Conservation (phyloP, 345 rosid genomes). For the Gossypium arboreum region DNA sequence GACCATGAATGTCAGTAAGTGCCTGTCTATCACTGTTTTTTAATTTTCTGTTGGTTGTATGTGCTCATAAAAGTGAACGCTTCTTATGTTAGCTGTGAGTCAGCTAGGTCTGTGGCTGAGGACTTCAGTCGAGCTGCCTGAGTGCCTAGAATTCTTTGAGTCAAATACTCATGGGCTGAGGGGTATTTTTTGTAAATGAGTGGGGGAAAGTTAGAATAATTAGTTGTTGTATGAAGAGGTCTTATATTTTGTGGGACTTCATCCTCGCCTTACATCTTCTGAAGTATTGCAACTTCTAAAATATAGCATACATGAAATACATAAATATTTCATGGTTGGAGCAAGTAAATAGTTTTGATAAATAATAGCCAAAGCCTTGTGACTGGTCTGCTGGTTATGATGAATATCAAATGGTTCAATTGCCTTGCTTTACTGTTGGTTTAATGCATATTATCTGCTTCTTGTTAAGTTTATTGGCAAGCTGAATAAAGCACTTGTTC, state of each 20-base stretch:
- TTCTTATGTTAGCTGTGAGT: not conserved
- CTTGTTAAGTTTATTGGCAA: not conserved
- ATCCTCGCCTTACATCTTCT: not conserved
- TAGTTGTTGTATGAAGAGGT: not conserved
- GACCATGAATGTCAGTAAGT: constrained; percentile 99
- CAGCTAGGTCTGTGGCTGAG: not conserved
- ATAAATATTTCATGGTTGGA: not conserved
- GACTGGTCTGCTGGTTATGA: not conserved
- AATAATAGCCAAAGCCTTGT: not conserved
- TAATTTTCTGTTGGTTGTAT: not conserved
- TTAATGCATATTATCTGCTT: not conserved
- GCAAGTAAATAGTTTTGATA: not conserved
- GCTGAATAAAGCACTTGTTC: not conserved
- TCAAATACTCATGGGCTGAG: not conserved
- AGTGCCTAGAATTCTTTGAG: not conserved
- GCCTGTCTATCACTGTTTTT: constrained; percentile 19
- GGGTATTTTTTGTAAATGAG: not conserved
- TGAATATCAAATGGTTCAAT: not conserved
- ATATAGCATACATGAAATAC: not conserved
- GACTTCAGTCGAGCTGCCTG: not conserved
- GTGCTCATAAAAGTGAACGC: not conserved
- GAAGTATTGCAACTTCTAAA: not conserved
- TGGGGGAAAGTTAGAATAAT: not conserved
- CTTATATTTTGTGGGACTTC: not conserved
- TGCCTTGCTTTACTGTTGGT: not conserved